Base-by-base conservation (phyloP, 441 rosid genomes). In the Pelargonium australe region DNA sequence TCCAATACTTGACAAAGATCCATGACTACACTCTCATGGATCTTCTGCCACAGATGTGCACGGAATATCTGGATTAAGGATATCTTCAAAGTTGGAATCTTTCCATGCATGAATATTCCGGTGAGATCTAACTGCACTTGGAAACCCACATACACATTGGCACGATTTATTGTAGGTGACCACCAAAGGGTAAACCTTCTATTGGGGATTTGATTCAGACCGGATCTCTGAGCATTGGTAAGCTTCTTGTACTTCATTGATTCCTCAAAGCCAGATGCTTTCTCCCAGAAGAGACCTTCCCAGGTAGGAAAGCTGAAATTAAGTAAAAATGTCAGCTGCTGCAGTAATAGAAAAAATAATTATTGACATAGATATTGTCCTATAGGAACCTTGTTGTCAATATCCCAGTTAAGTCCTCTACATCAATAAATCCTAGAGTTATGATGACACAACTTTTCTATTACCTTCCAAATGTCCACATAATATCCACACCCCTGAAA, bases 251-350 rank as follows among this genome's bases (percentile, higher is more conserved):
- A 95, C 77, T 95, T 95, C 98, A 95, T 95, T 0, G 99, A 95
- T 80, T 95, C 99, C 79, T 95, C 99, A 72, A 95, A 95, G 23
- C 97, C 99, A 44, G 99, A 95, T 65, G 98, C 98, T 78, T 92
- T 95, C 72, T 95, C 99, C 99, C 98, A 95, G 77, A 92, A 92
- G 79, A 95, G 95, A 85, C 98, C 98, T 77, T 95, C 99, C 98
- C 99, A 95, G 10, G 99, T 90, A 25, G 99, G 98, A 79, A 95
- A 95, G 80, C 98, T 92, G 79, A 63, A 72, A 77, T 72, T 34
- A 67, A 44, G 19, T 53, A 76, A 64, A 64, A 31, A 31, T 28
- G 41, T 70, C 53, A 57, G 69, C 43, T 49, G 3, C 40, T 53
- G 5, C 47, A 20, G 8, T 6, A 64, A 16, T 16, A 43, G 31